Evolutionary conservation across 2,329 filamentous ascomycete species (phyloP).

Genomic region (Ophioceras dolichostomum): DNA sequence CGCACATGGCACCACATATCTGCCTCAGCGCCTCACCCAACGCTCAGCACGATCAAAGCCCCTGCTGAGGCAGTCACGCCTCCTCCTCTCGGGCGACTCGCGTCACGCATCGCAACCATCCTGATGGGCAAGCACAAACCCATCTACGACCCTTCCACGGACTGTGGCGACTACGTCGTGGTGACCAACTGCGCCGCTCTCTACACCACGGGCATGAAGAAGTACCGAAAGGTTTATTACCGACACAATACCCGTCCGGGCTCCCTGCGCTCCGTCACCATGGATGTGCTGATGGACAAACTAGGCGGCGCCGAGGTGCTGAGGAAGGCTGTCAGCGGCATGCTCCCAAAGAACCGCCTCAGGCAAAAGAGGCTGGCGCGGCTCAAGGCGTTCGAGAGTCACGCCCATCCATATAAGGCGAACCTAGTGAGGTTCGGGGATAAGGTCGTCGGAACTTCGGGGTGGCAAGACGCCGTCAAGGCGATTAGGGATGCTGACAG

Average conservation of each 20-base stretch:
- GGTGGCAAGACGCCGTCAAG: conserved; percentile 39
- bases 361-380: conserved; percentile 77
- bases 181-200: conserved; percentile 81
- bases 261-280: conserved; percentile 74
- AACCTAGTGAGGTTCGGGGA: conserved; percentile 70
- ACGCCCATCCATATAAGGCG: conserved; percentile 78
- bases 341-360: conserved; percentile 94
- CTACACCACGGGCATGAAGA: conserved; percentile 83
- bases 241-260: conserved; percentile 86
- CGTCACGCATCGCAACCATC: conserved; percentile 71
- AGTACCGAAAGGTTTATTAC: conserved; percentile 91
- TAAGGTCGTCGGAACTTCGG: conserved; percentile 36
- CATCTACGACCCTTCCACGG: conserved; percentile 91
- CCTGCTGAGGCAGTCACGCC: conserved; percentile 40
- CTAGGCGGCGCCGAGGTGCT: conserved; percentile 87
- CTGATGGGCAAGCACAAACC: conserved; percentile 99
- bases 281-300: conserved; percentile 92
- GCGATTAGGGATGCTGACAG: conserved; percentile 35
- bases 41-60: conserved; percentile 40
- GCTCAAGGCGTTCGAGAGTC: conserved; percentile 93
- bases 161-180: conserved; percentile 98
- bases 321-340: conserved; percentile 83
- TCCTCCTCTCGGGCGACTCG: conserved; percentile 80
- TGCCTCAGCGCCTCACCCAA: conserved; percentile 53
- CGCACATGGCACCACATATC: conserved; percentile 85